Base-by-base conservation (phyloP, 2,329 filamentous ascomycete species). In the Elsinoe arachidis region DNA sequence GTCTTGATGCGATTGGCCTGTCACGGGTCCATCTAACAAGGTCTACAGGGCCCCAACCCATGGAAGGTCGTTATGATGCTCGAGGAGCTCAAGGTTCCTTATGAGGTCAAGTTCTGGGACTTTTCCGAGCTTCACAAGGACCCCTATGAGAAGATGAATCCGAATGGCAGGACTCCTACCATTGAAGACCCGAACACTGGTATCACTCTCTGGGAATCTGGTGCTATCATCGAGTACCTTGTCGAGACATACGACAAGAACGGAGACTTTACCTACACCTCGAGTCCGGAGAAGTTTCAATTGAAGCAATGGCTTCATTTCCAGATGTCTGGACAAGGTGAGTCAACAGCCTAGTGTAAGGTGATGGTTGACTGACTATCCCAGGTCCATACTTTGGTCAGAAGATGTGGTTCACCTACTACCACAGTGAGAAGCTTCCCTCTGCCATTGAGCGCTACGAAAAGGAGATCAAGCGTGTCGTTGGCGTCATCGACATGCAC, bases 341-440 rank as follows among this genome's bases (percentile, higher is more conserved):
- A 2, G 37, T n/a, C 4, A 9, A 15, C 26, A 10, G 21, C 14
- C 23, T 5, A 5, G 2, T 6, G 17, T 51, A 14, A 1, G 2
- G 2, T 39, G 33, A 39, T 15, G 3, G 3, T 7, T 10, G 47
- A 14, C 35, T 56, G 21, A 56, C 14, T 47, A 73, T 73, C 5
- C 70, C 76, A 62, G 75, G 73, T 0, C 75, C 74, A 0, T 78
- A 77, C 61, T 78, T 66, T 44, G 76, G 75, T 3, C 72, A 77
- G 61, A 60, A 59, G 2, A 62, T 60, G 17, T 74, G 72, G 72
- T 74, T 74, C 61, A 66, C 63, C 7, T 62, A 61, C 33, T 69
- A 61, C 60, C 70, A 73, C 56, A 55, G 64, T 0, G 77, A 79
- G 64, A 71, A 76, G 59, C 3, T 80, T 5, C 70, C 69, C 1